Evolutionary conservation across 306 rosid species (phyloP), one percentile per base, ranked within the genome.

Genomic region (Abrus pulchellus): DNA sequence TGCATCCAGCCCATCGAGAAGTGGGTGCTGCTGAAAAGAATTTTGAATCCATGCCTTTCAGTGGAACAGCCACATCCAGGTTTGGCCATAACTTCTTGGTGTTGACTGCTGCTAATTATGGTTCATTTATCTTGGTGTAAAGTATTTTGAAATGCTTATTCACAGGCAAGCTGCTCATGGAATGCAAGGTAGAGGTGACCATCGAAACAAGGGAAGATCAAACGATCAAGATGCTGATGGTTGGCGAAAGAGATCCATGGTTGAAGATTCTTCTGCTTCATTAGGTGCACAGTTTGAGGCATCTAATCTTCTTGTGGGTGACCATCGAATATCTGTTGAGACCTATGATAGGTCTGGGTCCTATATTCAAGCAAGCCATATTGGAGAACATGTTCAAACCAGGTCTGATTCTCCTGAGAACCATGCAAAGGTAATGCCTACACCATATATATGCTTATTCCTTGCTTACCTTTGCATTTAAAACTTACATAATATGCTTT

Each of bases 391-490:
- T 78, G 77, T 62, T 69, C 90, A 80, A 63, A 79, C 84, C 32
- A 47, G 71, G 72, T 53, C 83, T 28, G 92, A 93, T 85, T 72
- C 90, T 82, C 78, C 64, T 72, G 90, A 89, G 61, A 57, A 64
- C 28, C 86, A 86, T 79, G 94, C 84, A 74, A 96, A 95, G 99
- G 99, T 95, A 89, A 83, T 61, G 32, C 53, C 33, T 61, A 54
- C 71, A 12, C 64, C 77, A 57, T 86, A 30, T 57, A n/a, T 63
- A n/a, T 45, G 34, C 43, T 77, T 63, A 59, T 38, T 72, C 52
- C 70, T 80, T 65, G 76, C 55, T 68, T 50, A 14, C 52, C 13
- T 43, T 55, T 65, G 73, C 70, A 38, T 79, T 55, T 78, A 64
- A 64, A 66, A 56, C 82, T 89, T 63, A 84, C 59, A 36, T 27